A percentile compares a stretch with the other conserved stretches of the same genome.
These are phyloP conservation scores for Betula pendula DNA, from an alignment of 306 rosid species.

Conservation along the genomic window DNA sequence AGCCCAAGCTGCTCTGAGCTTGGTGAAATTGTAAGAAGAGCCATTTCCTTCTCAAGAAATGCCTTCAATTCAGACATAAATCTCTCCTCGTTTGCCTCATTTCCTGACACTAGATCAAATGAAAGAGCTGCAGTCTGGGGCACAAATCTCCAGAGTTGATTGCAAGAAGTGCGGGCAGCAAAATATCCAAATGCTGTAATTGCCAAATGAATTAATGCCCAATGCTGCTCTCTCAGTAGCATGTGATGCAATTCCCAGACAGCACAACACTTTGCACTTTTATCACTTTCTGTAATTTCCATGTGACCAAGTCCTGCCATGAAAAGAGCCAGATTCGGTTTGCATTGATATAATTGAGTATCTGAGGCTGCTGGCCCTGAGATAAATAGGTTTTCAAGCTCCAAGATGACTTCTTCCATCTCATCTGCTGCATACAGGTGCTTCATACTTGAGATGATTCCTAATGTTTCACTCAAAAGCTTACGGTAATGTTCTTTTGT, in stretches of 20 bases:
- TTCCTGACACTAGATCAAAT: conserved; percentile 59
- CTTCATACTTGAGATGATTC: conserved; percentile 57
- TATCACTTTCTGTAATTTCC: conserved; percentile 57
- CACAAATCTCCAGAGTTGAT: conserved; percentile 78
- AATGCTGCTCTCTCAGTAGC: conserved; percentile 75
- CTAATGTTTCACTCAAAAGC: conserved; percentile 72
- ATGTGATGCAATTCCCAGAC: conserved; percentile 67
- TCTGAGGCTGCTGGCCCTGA: conserved; percentile 55
- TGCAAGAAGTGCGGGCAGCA: conserved; percentile 58
- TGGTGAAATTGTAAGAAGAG: conserved; percentile 51
- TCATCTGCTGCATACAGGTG: conserved; percentile 53
- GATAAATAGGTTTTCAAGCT: conserved; percentile 68
- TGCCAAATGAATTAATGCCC: conserved; percentile 82
- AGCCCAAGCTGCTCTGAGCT: conserved; percentile 63
- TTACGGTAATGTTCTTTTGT: conserved; percentile 50
- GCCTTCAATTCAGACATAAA: conserved; percentile 62
- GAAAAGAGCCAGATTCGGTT: conserved; percentile 79
- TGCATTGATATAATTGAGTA: conserved; percentile 55
- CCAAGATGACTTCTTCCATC: conserved; percentile 62
- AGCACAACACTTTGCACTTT: conserved; percentile 55
- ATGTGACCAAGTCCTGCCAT: conserved; percentile 62
- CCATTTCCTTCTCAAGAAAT: conserved; percentile 70
- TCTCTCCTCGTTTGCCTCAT: conserved; percentile 47
- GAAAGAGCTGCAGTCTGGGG: conserved; percentile 84
- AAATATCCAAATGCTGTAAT: conserved; percentile 73